Conservation (phyloP, 2,329 filamentous ascomycete species). For the Cylindrodendrum hubeiense region DNA sequence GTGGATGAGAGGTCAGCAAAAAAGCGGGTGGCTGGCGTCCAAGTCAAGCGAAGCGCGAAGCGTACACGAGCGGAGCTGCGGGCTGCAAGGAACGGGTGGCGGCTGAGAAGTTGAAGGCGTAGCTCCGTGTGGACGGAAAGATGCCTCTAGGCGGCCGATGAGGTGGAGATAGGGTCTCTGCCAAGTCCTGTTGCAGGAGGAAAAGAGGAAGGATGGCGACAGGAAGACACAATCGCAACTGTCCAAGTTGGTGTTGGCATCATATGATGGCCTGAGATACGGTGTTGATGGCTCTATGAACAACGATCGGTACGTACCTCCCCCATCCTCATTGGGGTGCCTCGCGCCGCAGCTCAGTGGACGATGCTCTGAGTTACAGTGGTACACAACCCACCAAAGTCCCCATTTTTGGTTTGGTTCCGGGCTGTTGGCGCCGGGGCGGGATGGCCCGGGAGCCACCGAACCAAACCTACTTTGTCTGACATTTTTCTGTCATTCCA, state of each 20-base stretch:
- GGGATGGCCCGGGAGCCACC: conserved; percentile 39
- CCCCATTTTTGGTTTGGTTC: conserved; percentile 12
- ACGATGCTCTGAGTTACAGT: conserved; percentile 1
- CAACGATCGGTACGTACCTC: conserved; percentile 10
- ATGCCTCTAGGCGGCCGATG: neutral
- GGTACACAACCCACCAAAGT: conserved; percentile 15
- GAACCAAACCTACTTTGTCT: conserved; percentile 34
- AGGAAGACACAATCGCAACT: neutral
- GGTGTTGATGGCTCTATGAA: neutral
- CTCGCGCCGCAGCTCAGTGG: conserved; percentile 5
- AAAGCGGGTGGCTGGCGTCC: conserved; percentile 28
- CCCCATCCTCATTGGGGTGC: neutral
- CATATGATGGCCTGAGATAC: conserved; percentile 9
- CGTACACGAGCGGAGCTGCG: conserved; percentile 24
- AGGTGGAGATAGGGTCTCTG: neutral
- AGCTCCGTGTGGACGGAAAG: neutral
- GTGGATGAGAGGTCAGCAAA: neutral
- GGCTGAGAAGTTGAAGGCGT: conserved; percentile 9
- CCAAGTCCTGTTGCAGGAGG: no score
- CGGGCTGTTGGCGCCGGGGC: conserved; percentile 34
- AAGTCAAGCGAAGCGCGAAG: conserved; percentile 22
- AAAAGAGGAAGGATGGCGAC: neutral
- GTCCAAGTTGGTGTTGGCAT: conserved; percentile 7
- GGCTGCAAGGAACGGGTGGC: conserved; percentile 29
- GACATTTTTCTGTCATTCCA: neutral